Evolutionary conservation across 306 rosid genomes (phyloP).

Genomic region (Sophora flavescens): DNA sequence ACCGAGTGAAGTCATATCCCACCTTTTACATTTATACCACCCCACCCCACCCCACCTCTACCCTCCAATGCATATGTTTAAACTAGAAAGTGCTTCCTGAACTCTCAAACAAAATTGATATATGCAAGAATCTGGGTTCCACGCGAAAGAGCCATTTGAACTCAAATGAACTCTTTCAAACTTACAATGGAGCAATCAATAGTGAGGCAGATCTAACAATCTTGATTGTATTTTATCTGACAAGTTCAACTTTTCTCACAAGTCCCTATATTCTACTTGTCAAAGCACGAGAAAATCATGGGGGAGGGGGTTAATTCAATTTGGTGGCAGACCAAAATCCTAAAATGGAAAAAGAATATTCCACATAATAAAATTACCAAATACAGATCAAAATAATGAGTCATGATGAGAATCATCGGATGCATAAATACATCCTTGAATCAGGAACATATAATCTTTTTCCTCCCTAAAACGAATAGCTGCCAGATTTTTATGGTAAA

Average conservation of each 20-base stretch:
- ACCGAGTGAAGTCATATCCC: background rate
- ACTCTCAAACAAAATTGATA: too few species aligned
- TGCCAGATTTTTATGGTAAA: constrained; percentile 20
- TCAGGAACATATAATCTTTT: constrained; percentile 12
- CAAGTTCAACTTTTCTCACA: too few species aligned
- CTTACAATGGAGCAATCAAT: constrained; percentile 10
- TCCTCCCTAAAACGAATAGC: constrained; percentile 14
- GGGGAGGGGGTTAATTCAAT: background rate
- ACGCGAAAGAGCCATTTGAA: background rate
- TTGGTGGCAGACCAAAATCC: constrained; percentile 17
- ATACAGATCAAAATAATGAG: constrained; percentile 1
- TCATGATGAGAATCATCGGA: constrained; percentile 11
- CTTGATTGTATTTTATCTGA: too few species aligned
- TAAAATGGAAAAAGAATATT: background rate
- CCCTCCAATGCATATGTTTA: too few species aligned
- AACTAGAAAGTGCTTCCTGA: too few species aligned
- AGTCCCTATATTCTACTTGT: too few species aligned
- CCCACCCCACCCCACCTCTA: too few species aligned
- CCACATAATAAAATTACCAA: background rate
- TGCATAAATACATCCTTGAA: constrained; percentile 1
- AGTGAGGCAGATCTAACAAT: constrained; percentile 5
- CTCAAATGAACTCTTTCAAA: background rate
- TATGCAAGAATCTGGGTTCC: background rate
- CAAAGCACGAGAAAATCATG: background rate
- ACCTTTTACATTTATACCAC: background rate